These are phyloP conservation scores for Halteria grandinella DNA, from an alignment of 73 alveolate genomes.

Conservation along the genomic window DNA sequence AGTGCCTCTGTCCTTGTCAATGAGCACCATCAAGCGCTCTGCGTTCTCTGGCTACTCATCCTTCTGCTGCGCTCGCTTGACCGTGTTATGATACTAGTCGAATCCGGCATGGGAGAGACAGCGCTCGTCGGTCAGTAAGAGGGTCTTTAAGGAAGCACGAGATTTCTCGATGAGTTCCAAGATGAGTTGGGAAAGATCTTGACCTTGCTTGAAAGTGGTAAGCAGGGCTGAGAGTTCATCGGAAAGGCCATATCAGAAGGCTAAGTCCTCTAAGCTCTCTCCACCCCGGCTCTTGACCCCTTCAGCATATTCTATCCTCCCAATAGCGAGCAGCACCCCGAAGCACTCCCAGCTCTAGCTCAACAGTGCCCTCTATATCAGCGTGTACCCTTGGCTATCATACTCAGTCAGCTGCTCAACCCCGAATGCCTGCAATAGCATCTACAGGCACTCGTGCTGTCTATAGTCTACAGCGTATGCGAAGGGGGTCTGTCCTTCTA, in stretches of 20 bases:
- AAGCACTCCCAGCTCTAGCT: slow-evolving; percentile 57
- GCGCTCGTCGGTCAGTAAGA: slow-evolving; percentile 35
- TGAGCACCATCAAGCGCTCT: slow-evolving; percentile 64
- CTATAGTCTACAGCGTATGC: slow-evolving; percentile 51
- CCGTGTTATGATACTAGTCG: neutral
- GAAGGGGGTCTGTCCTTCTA: slow-evolving; percentile 38
- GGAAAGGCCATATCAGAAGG: too few relatives aligned
- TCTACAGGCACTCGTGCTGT: neutral
- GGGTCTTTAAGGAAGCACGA: too few relatives aligned
- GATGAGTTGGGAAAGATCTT: too few relatives aligned
- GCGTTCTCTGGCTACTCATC: slow-evolving; percentile 66
- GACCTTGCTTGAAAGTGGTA: too few relatives aligned
- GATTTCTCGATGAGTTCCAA: too few relatives aligned
- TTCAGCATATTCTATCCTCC: slow-evolving; percentile 10
- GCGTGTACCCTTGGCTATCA: neutral
- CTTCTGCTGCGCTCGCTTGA: slow-evolving; percentile 33
- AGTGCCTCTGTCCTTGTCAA: slow-evolving; percentile 55
- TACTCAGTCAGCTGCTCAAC: neutral
- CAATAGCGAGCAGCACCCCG: neutral
- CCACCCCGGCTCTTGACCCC: slow-evolving; percentile 11
- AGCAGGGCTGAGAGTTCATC: too few relatives aligned
- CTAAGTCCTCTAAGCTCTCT: slow-evolving; percentile 33
- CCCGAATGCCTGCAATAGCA: neutral
- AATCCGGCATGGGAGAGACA: slow-evolving; percentile 66
- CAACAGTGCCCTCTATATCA: slow-evolving; percentile 2